Base-by-base conservation (phyloP, 2,329 filamentous ascomycete species). In the Orbilia quercus region DNA sequence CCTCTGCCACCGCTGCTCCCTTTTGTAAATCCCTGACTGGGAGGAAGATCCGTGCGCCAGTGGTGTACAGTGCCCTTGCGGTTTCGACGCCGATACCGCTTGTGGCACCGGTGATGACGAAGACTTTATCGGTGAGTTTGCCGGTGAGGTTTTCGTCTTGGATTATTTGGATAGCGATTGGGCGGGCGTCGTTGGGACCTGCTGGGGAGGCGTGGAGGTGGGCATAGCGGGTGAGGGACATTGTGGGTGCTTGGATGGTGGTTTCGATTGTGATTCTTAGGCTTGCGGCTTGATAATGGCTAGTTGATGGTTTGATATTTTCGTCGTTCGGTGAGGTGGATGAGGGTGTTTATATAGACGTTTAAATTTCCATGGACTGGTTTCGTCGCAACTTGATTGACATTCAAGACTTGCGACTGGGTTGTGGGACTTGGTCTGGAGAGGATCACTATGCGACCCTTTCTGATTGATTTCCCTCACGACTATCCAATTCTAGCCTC, bases 41-140 rank as follows among this genome's bases (percentile, higher is more conserved):
- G 1, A 81, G 71, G 59, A 79, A 81, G 9, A 83, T 63, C 1
- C 72, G 80, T 0, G 81, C 81, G 4, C 82, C 81, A 0, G 82
- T 82, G 6, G 73, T 55, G 11, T 77, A 72, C 0, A 83, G 75
- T 1, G 81, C 82, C 6, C 79, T 78, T n/a, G 78, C 81, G 0
- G 80, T 82, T 67, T 81, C 80, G 55, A 81, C 75, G 3, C 81
- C 81, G 23, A 82, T 77, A 0, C 81, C 81, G 0, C 80, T 80
- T 1, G 80, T 80, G 40, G 75, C 77, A n/a, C 81, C 81, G 3
- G 81, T 82, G 63, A 82, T 76, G 22, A 83, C 75, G 44, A 81
- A 76, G 25, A 80, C 78, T 75, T 81, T 82, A 53, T 78, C 81
- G 3, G 45, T 28, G 7, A 80, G 76, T 20, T 77, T 77, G 25